Conservation (phyloP, 306 rosid genomes). For the Begonia loranthoides region DNA sequence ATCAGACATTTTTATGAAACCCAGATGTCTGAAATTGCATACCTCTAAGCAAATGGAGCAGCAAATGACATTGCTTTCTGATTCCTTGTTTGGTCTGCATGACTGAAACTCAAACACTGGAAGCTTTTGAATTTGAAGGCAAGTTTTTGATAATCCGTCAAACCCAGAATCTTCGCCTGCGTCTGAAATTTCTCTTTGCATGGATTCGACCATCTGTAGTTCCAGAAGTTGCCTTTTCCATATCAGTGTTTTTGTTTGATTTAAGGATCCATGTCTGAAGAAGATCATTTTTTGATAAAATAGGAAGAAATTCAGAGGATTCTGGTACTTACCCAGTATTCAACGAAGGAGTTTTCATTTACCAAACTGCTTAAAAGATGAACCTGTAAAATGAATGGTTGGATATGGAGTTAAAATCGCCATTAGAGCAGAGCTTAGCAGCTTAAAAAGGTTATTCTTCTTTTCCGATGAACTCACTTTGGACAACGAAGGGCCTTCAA, state of each 20-base stretch:
- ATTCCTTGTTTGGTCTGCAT: not conserved
- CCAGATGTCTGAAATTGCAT: not conserved
- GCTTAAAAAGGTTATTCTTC: not conserved
- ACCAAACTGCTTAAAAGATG: conserved; percentile 23
- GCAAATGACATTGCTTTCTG: conserved; percentile 14
- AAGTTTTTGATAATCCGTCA: conserved; percentile 20
- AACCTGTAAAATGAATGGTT: conserved; percentile 11
- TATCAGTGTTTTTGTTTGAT: not conserved
- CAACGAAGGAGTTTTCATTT: conserved; percentile 26
- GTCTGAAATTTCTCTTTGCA: conserved; percentile 21
- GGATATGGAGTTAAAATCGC: not conserved
- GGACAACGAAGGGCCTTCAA: not conserved
- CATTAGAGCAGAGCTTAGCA: not conserved
- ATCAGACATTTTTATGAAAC: not conserved
- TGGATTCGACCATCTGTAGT: conserved; percentile 21
- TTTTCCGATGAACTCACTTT: not conserved
- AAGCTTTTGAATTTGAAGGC: conserved; percentile 18
- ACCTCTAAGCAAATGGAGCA: conserved; percentile 54
- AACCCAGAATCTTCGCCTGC: conserved; percentile 11
- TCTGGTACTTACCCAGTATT: conserved; percentile 17
- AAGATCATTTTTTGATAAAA: no score
- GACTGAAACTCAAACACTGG: conserved; percentile 13
- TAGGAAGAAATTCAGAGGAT: no score
- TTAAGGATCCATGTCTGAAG: no score
- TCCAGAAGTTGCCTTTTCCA: not conserved